Conservation (phyloP, 768 basidiomycete genomes). For the Mycena epipterygia region DNA sequence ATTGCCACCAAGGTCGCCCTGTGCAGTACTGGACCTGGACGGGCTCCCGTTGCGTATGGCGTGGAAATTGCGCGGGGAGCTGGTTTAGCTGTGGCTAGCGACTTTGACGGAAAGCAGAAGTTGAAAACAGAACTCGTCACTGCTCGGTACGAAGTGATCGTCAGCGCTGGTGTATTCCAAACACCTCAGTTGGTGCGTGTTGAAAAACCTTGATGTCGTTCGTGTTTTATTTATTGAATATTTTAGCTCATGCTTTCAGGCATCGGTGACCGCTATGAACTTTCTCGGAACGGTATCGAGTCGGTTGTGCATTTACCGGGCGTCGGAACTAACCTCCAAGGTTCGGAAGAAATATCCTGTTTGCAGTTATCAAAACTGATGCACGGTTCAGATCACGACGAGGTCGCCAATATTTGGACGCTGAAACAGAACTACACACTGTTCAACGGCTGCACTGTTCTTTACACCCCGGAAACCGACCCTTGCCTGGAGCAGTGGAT, state of each 20-base stretch:
- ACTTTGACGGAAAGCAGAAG: constrained; percentile 40
- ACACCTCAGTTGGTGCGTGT: constrained; percentile 44
- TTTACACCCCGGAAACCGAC: constrained; percentile 40
- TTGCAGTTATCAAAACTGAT: background rate
- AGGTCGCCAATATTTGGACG: constrained; percentile 46
- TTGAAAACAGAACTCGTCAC: constrained; percentile 38
- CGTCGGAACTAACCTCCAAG: constrained; percentile 55
- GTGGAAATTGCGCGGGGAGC: constrained; percentile 42
- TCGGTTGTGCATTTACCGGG: constrained; percentile 48
- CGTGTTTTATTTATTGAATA: background rate
- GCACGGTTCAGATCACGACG: constrained; percentile 48
- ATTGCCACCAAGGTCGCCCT: constrained; percentile 43
- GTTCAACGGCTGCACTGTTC: constrained; percentile 42
- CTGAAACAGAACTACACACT: constrained; percentile 46
- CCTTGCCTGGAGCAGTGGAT: constrained; percentile 46
- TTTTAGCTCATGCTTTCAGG: constrained; percentile 50
- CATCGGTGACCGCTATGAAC: constrained; percentile 46
- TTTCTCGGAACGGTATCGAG: constrained; percentile 42
- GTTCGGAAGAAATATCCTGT: constrained; percentile 25
- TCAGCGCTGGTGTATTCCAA: constrained; percentile 47
- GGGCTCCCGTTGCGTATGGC: constrained; percentile 39
- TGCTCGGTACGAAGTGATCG: constrained; percentile 44
- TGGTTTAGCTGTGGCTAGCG: constrained; percentile 44
- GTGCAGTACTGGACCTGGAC: constrained; percentile 31
- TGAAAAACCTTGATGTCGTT: too few relatives aligned